Evolutionary conservation across 768 basidiomycete genomes (phyloP).

Genomic region (Steccherinum ochraceum): DNA sequence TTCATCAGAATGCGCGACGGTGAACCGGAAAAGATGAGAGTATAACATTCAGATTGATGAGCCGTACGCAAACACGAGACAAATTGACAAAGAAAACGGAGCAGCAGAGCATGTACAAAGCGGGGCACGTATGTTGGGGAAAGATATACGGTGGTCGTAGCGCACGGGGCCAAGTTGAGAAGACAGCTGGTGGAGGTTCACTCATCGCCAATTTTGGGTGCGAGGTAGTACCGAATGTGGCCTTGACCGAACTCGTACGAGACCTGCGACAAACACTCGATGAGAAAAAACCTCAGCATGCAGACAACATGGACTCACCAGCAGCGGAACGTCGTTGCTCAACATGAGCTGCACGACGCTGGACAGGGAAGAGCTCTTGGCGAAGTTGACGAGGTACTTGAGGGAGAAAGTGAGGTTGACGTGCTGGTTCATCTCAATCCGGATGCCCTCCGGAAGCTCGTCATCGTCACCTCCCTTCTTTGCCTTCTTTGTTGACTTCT

Average conservation of each 20-base stretch:
- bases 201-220: conserved; percentile 91
- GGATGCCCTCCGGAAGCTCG: conserved; percentile 47
- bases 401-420: conserved; percentile 92
- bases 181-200: no score
- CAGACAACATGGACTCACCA: conserved; percentile 57
- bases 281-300: not conserved
- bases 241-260: conserved; percentile 88
- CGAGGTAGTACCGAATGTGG: conserved; percentile 89
- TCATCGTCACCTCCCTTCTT: conserved; percentile 43
- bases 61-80: no score
- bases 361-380: conserved; percentile 77
- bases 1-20: no score
- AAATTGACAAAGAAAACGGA: no score
- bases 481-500: conserved; percentile 47
- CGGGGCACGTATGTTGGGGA: no score
- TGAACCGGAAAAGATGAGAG: no score
- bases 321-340: conserved; percentile 87
- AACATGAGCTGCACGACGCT: conserved; percentile 76
- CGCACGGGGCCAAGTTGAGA: no score
- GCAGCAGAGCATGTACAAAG: no score
- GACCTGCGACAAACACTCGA: conserved; percentile 41
- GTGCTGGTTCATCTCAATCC: conserved; percentile 83
- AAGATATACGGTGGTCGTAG: no score
- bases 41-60: no score
- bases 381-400: conserved; percentile 96